Conservation (phyloP, 2,329 filamentous ascomycete genomes). For the Pyricularia sp. region DNA sequence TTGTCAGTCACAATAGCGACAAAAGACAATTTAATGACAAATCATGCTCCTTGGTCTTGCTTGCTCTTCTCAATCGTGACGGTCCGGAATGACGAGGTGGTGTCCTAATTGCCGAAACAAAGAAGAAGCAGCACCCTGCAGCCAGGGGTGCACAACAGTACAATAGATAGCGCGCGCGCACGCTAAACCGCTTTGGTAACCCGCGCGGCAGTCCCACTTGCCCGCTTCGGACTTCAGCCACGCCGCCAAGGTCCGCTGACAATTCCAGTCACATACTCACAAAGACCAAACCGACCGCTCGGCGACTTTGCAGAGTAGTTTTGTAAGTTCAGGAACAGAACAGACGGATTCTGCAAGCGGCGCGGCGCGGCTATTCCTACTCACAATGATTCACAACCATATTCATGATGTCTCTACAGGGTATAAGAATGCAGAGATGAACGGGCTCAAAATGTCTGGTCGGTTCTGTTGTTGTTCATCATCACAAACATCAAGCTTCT, state of each 20-base stretch:
- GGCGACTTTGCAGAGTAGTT: too few species aligned
- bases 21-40: background rate
- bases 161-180: too few species aligned
- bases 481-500: background rate
- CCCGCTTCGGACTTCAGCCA: background rate
- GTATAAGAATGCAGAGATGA: background rate
- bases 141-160: too few species aligned
- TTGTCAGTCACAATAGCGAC: background rate
- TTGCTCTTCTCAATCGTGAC: background rate
- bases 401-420: too few species aligned
- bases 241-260: background rate
- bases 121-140: too few species aligned
- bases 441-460: background rate
- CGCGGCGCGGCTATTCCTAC: background rate
- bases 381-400: background rate
- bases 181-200: background rate
- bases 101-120: background rate
- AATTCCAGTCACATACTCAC: background rate
- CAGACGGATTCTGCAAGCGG: background rate
- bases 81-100: background rate
- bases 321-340: background rate
- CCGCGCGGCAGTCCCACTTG: background rate
- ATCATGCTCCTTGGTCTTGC: background rate
- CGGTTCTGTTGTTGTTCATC: background rate
- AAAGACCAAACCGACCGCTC: too few species aligned